These are phyloP conservation scores for Exophiala bonariae DNA, from an alignment of 2,329 filamentous ascomycete species.

Conservation along the genomic window DNA sequence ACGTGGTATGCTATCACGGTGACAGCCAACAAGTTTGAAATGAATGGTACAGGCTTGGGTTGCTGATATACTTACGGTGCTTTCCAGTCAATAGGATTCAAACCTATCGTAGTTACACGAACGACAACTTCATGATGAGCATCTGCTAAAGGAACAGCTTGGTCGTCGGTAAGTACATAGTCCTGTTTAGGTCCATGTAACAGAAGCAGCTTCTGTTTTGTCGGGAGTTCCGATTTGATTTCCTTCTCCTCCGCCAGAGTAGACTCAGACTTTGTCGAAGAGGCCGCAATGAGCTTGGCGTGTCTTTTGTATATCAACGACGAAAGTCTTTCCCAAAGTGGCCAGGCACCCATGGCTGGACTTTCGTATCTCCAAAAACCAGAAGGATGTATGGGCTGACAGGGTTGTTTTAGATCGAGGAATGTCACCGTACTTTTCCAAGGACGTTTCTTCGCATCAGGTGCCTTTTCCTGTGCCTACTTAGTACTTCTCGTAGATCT, in stretches of 20 bases:
- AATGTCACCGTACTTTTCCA: too few relatives aligned
- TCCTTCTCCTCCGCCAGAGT: background rate
- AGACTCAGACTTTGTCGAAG: background rate
- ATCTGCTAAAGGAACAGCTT: background rate
- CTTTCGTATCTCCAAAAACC: too few relatives aligned
- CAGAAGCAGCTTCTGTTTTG: background rate
- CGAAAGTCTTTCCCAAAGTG: background rate
- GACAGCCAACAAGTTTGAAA: too few relatives aligned
- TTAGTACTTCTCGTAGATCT: too few relatives aligned
- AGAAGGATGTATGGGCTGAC: too few relatives aligned
- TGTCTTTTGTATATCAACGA: background rate
- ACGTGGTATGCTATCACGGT: too few relatives aligned
- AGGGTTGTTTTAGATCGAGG: too few relatives aligned
- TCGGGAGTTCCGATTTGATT: background rate
- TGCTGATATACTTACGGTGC: constrained; percentile 21
- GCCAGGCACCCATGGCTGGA: background rate
- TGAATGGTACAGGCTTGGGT: too few relatives aligned
- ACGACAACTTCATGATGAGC: constrained; percentile 19
- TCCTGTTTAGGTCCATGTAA: background rate
- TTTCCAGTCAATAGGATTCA: constrained; percentile 79
- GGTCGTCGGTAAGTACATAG: background rate
- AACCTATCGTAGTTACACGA: constrained; percentile 50
- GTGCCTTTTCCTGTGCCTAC: too few relatives aligned
- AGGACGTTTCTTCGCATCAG: too few relatives aligned
- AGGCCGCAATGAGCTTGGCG: background rate